phyloP scores from a whole-genome alignment of 140 eudicot species.

The Bidens hawaiensis region DNA sequence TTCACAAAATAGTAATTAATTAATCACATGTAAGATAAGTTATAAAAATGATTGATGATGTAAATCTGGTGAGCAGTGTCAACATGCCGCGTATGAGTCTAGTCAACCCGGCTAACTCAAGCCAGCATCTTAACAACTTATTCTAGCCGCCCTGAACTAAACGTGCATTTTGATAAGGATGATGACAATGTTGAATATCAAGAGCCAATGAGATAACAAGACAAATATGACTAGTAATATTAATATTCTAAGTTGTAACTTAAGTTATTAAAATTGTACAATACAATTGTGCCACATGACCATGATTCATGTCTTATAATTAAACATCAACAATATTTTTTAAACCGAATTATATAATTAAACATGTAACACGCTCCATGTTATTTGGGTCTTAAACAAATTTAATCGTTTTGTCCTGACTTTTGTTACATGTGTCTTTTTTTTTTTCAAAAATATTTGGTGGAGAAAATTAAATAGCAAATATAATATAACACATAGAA shows the following conservation, averaged over 20 bases:
- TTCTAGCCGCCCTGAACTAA: constrained; percentile 20
- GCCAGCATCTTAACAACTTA: constrained; percentile 17
- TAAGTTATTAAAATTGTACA: constrained; percentile 12
- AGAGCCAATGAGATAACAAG: not conserved
- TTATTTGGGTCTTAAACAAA: not conserved
- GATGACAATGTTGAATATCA: constrained; percentile 14
- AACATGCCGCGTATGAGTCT: constrained; percentile 37
- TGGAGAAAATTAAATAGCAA: no score
- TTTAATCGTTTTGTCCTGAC: no score
- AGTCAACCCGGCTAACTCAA: constrained; percentile 28
- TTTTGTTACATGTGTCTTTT: no score
- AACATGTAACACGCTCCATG: no score
- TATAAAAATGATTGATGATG: not conserved
- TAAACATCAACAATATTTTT: no score
- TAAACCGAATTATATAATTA: no score
- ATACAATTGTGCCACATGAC: not conserved
- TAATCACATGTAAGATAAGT: constrained; percentile 4
- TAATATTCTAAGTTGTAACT: not conserved
- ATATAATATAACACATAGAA: no score
- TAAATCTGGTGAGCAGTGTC: constrained; percentile 21
- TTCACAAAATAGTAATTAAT: not conserved
- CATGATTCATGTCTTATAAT: no score
- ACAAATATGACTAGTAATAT: not conserved
- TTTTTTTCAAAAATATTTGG: no score
- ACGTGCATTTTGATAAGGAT: constrained; percentile 22